Evolutionary conservation across 176 grass and related monocot species (phyloP).

Genomic region (Avena sativa): DNA sequence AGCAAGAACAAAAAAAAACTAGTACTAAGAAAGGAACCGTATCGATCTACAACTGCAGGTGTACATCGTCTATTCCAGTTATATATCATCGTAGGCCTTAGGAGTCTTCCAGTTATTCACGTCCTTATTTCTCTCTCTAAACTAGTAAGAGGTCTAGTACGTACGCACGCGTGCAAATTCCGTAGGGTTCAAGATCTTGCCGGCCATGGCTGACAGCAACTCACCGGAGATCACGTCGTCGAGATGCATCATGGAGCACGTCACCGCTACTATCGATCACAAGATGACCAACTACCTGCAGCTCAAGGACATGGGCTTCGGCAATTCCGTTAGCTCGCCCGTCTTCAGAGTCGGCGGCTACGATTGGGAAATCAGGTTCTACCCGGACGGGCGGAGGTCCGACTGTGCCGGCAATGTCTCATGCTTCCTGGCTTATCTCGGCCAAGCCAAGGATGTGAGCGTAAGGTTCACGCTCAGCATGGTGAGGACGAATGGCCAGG

Average conservation of each 20-base stretch:
- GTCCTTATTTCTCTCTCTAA: background rate
- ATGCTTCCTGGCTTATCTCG: background rate
- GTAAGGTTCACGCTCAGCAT: background rate
- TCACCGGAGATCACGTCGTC: slow-evolving; percentile 34
- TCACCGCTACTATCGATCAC: slow-evolving; percentile 30
- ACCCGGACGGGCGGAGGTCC: background rate
- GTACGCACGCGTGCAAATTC: too few species aligned
- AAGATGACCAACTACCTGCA: slow-evolving; percentile 37
- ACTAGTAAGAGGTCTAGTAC: background rate
- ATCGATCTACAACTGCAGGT: background rate
- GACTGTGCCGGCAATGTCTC: background rate
- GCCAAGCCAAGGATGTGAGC: background rate
- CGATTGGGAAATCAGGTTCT: slow-evolving; percentile 38
- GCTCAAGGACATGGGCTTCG: slow-evolving; percentile 33
- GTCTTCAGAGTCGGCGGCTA: slow-evolving; percentile 47
- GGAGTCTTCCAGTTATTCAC: background rate
- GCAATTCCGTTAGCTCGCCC: slow-evolving; percentile 37
- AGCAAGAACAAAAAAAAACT: too few species aligned
- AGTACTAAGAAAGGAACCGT: too few species aligned
- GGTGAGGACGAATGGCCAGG: background rate
- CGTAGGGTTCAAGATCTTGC: background rate
- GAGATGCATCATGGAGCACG: slow-evolving; percentile 25
- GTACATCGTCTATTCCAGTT: background rate
- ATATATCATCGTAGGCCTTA: too few species aligned
- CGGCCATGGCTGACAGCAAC: background rate